Percentiles rank a stretch among this genome's conserved stretches.
These are phyloP conservation scores for Chloranthus sessilifolius DNA, from an alignment of 164 flowering plant genomes.

Conservation along the genomic window DNA sequence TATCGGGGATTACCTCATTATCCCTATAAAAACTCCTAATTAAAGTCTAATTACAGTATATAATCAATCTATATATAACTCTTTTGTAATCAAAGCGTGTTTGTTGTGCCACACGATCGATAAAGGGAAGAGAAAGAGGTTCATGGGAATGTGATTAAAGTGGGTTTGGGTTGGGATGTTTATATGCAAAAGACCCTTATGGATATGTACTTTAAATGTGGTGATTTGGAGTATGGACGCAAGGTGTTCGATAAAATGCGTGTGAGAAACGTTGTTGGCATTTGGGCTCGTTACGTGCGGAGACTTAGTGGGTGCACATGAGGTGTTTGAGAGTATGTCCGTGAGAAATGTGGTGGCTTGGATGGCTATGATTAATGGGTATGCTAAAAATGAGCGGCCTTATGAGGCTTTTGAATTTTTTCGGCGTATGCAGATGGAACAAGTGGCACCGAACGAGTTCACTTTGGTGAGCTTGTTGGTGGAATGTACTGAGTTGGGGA, in stretches of 20 bases:
- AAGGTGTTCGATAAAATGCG: conserved; percentile 56
- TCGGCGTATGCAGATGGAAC: conserved; percentile 38
- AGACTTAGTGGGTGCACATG: conserved; percentile 35
- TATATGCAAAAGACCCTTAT: conserved; percentile 46
- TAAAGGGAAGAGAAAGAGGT: conserved; percentile 43
- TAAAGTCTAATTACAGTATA: too few relatives aligned
- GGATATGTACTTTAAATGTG: conserved; percentile 52
- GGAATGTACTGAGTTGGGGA: conserved; percentile 49
- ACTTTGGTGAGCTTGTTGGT: conserved; percentile 57
- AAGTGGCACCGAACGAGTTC: conserved; percentile 53
- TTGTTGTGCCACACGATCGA: conserved; percentile 13
- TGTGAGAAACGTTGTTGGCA: conserved; percentile 43
- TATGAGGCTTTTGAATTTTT: conserved; percentile 52
- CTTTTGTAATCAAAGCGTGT: conserved; percentile 60
- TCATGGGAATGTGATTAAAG: conserved; percentile 37
- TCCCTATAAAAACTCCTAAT: too few relatives aligned
- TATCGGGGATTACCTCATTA: too few relatives aligned
- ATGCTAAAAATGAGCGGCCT: conserved; percentile 26
- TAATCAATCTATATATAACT: too few relatives aligned
- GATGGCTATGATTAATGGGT: conserved; percentile 64
- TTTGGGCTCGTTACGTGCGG: conserved; percentile 38
- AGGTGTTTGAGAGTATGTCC: conserved; percentile 46
- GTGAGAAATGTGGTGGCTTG: conserved; percentile 56
- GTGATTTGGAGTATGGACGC: conserved; percentile 23
- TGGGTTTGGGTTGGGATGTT: conserved; percentile 31